Conservation (phyloP, 306 rosid genomes). For the Parietaria judaica region DNA sequence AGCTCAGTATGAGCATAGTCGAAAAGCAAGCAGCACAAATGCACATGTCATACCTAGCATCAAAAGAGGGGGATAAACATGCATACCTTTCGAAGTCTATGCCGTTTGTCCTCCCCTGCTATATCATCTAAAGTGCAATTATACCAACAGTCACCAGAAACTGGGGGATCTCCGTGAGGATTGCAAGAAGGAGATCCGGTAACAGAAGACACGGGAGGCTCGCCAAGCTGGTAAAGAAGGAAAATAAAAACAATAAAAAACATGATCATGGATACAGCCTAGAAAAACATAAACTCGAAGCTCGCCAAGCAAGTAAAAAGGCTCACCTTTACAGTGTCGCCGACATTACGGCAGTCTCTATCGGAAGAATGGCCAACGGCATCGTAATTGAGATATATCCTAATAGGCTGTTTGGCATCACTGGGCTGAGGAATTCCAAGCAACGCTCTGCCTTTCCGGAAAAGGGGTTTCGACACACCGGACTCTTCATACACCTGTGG, state of each 20-base stretch:
- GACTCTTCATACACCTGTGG: conserved; percentile 67
- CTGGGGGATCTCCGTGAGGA: conserved; percentile 70
- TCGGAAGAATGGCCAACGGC: conserved; percentile 96
- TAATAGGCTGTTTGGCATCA: conserved; percentile 67
- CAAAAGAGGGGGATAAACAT: conserved; percentile 8
- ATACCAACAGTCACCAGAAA: conserved; percentile 94
- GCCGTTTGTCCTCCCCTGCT: conserved; percentile 76
- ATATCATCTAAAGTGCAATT: conserved; percentile 91
- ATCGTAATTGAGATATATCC: conserved; percentile 92
- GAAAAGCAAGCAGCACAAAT: too few species aligned
- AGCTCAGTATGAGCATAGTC: conserved; percentile 17
- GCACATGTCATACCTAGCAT: too few species aligned
- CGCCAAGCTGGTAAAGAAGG: conserved; percentile 67
- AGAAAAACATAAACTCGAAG: conserved; percentile 1
- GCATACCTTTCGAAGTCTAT: conserved; percentile 76
- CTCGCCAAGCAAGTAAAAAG: conserved; percentile 9
- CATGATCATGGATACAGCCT: conserved; percentile 10
- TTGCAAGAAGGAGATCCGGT: conserved; percentile 65
- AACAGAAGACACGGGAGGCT: conserved; percentile 54
- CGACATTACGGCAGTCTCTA: conserved; percentile 75
- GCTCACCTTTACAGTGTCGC: conserved; percentile 80
- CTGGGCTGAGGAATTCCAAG: conserved; percentile 48
- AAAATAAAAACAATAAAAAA: conserved; percentile 13
- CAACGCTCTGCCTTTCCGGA: conserved; percentile 65
- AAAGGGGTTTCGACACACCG: conserved; percentile 38